These are phyloP conservation scores for Avena eriantha DNA, from an alignment of 176 grass and related monocot species.

Conservation along the genomic window DNA sequence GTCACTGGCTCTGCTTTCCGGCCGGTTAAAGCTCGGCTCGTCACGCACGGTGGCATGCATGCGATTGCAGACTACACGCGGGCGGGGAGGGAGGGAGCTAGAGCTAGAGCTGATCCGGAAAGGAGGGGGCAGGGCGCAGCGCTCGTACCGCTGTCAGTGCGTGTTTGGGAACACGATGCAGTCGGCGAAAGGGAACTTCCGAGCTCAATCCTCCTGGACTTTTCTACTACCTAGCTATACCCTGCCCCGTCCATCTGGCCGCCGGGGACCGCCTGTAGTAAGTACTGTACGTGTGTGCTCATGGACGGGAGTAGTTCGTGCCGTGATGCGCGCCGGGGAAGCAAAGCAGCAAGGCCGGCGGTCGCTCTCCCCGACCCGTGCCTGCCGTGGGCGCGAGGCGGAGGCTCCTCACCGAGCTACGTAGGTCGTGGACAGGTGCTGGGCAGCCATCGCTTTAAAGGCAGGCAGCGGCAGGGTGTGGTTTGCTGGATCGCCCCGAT, in stretches of 20 bases:
- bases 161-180: slow-evolving; percentile 48
- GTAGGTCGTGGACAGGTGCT: slow-evolving; percentile 31
- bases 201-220: too few relatives aligned
- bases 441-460: slow-evolving; percentile 48
- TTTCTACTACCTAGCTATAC: slow-evolving; percentile 3
- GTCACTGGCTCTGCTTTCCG: background rate
- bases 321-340: slow-evolving; percentile 33
- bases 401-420: too few relatives aligned
- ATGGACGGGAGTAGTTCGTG: background rate
- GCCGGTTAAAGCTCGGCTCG: background rate
- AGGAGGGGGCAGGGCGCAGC: background rate
- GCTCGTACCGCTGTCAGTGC: background rate
- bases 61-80: background rate
- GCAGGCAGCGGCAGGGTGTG: background rate
- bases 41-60: slow-evolving; percentile 13
- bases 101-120: background rate
- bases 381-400: background rate
- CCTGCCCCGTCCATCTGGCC: background rate
- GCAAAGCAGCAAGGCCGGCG: background rate
- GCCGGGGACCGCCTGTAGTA: background rate
- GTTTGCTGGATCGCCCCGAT: slow-evolving; percentile 15
- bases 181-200: background rate
- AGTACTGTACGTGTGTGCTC: background rate
- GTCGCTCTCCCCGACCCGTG: slow-evolving; percentile 31
- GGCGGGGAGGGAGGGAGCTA: too few relatives aligned